Evolutionary conservation across 495 filamentous ascomycete species (phyloP), one percentile per base, ranked within the genome.

Genomic region (Aspergillus incahuasiensis): DNA sequence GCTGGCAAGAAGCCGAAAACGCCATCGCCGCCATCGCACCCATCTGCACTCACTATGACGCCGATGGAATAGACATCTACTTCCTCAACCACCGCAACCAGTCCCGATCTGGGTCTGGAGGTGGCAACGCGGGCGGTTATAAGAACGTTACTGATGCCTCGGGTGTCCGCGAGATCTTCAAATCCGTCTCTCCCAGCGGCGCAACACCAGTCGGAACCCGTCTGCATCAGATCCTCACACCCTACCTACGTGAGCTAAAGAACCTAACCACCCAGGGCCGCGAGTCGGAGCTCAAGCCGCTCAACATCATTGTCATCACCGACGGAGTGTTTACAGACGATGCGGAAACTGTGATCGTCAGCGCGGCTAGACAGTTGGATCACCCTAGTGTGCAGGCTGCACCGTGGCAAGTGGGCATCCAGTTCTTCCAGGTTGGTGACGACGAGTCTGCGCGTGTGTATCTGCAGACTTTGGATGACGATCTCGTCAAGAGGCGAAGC

Each of bases 341-440:
- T 59, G 79, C 87, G 11, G 89, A 95, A 70, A 75, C 72, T 44
- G 77, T 88, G 9, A 86, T 98, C 54, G 73, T 88, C 11, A 63
- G 68, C 7, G 76, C 80, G 0, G 94, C 91, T 0, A 75, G 80
- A 68, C 81, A 80, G 57, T 75, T 98, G 20, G 92, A 97, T 65
- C 30, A 55, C 0, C 50, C 57, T 9, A 71, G 66, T 16, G 66
- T 86, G 5, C 78, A 85, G 32, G 92, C 91, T 0, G 82, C 86
- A 30, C 79, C 90, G 21, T 88, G 89, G 79, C 94, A 98, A 73
- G 76, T 97, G 12, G 94, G 95, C 12, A 85, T 98, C 54, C 94
- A 98, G 71, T 97, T 98, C 73, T 94, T 98, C 74, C 94, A 98
- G 74, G 87, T 97, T 51, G 94, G 94, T 45, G 78, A 83, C 28